These are phyloP conservation scores for Amanita fuliginea DNA, from an alignment of 768 basidiomycete species.

Conservation along the genomic window DNA sequence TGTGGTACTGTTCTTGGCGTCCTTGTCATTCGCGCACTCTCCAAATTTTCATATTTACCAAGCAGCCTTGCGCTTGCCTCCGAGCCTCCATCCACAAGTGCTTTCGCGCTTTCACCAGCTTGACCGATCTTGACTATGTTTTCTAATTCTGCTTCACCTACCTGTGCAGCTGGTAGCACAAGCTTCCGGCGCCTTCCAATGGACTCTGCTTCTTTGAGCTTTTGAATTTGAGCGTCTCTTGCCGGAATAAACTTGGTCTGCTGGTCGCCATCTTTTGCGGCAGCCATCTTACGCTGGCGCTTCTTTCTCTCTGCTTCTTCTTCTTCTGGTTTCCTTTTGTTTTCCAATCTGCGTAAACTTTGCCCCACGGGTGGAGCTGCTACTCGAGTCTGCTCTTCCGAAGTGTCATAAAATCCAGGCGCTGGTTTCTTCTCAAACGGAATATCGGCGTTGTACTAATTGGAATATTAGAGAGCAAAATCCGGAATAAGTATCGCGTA, in stretches of 20 bases:
- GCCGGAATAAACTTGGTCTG: conserved; percentile 96
- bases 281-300: conserved; percentile 57
- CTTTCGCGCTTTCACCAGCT: conserved; percentile 81
- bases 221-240: conserved; percentile 95
- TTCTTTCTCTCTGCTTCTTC: conserved; percentile 93
- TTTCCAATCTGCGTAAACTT: conserved; percentile 83
- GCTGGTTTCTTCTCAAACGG: conserved; percentile 97
- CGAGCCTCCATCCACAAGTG: conserved; percentile 70
- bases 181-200: conserved; percentile 83
- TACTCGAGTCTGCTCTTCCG: conserved; percentile 83
- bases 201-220: conserved; percentile 94
- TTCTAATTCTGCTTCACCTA: conserved; percentile 89
- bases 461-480: conserved; percentile 2
- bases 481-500: conserved; percentile 25
- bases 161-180: conserved; percentile 79
- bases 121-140: conserved; percentile 98
- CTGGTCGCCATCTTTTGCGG: conserved; percentile 59
- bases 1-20: conserved; percentile 93
- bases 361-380: conserved; percentile 88
- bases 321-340: conserved; percentile 89
- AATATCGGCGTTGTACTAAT: conserved; percentile 93
- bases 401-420: conserved; percentile 93
- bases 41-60: conserved; percentile 88
- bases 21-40: conserved; percentile 81
- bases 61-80: conserved; percentile 80